phyloP scores from a whole-genome alignment of 805 yeast genomes.

The Pichia exigua region DNA sequence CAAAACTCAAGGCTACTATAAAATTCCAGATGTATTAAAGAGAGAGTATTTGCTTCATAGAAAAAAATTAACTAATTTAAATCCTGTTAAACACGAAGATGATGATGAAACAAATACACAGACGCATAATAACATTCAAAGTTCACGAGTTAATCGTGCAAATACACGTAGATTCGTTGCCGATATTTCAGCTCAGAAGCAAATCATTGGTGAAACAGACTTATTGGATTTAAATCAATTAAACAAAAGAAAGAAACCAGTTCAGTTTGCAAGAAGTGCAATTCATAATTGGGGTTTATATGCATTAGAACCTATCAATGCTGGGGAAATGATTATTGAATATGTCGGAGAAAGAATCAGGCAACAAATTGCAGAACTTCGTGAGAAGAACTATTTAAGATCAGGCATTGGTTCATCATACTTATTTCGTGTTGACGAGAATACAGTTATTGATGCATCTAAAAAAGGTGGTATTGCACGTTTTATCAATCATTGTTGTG shows the following conservation, averaged over 20 bases:
- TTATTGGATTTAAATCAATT: constrained; percentile 77
- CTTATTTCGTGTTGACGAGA: constrained; percentile 85
- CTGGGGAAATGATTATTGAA: constrained; percentile 94
- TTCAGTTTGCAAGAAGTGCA: constrained; percentile 93
- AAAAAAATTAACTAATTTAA: constrained; percentile 52
- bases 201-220: constrained; percentile 75
- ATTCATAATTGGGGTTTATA: constrained; percentile 98
- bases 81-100: constrained; percentile 57
- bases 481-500: constrained; percentile 94
- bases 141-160: constrained; percentile 81
- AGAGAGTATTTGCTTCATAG: constrained; percentile 77
- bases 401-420: constrained; percentile 96
- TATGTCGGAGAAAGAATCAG: constrained; percentile 93
- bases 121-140: constrained; percentile 37
- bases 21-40: constrained; percentile 67
- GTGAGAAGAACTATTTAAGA: constrained; percentile 77
- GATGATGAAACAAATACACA: constrained; percentile 31
- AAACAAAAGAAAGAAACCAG: constrained; percentile 86
- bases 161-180: constrained; percentile 84
- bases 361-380: constrained; percentile 87
- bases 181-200: constrained; percentile 75
- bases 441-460: constrained; percentile 94
- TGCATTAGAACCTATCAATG: constrained; percentile 93
- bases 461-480: constrained; percentile 96
- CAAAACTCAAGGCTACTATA: constrained; percentile 64